Evolutionary conservation across 208 protist genomes (phyloP).

Genomic region (Phytomonas francai): DNA sequence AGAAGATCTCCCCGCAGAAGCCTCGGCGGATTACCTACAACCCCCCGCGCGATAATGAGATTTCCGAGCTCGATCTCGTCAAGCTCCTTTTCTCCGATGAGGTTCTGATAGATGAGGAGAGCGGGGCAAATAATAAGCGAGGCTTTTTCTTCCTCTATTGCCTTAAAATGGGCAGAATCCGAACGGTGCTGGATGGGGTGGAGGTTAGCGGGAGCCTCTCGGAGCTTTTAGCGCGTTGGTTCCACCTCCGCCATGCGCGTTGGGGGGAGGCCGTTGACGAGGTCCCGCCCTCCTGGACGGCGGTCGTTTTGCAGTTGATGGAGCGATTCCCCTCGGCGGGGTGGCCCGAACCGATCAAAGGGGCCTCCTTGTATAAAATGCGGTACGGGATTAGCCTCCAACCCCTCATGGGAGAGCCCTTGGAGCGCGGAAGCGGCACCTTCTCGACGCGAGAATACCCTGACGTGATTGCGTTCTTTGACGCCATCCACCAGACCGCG

Average conservation of each 20-base stretch:
- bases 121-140: conserved; percentile 52
- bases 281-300: conserved; percentile 38
- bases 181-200: conserved; percentile 17
- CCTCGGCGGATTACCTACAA: conserved; percentile 44
- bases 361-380: no score
- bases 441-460: conserved; percentile 16
- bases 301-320: conserved; percentile 49
- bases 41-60: conserved; percentile 14
- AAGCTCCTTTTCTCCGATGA: conserved; percentile 57
- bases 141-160: conserved; percentile 86
- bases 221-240: conserved; percentile 54
- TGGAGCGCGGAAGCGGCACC: conserved; percentile 10
- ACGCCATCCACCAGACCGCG: conserved; percentile 26
- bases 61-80: conserved; percentile 38
- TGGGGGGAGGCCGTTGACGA: conserved; percentile 50
- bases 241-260: conserved; percentile 64
- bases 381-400: conserved; percentile 6
- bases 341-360: conserved; percentile 36
- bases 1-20: conserved; percentile 37
- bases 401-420: conserved; percentile 10
- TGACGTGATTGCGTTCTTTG: conserved; percentile 33
- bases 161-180: conserved; percentile 26
- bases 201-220: conserved; percentile 28
- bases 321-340: conserved; percentile 24
- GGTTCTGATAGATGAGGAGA: conserved; percentile 71